A percentile compares a stretch with the other conserved stretches of the same genome.
phyloP scores from a whole-genome alignment of 2,329 filamentous ascomycete species.

The Parafenestella ontariensis region DNA sequence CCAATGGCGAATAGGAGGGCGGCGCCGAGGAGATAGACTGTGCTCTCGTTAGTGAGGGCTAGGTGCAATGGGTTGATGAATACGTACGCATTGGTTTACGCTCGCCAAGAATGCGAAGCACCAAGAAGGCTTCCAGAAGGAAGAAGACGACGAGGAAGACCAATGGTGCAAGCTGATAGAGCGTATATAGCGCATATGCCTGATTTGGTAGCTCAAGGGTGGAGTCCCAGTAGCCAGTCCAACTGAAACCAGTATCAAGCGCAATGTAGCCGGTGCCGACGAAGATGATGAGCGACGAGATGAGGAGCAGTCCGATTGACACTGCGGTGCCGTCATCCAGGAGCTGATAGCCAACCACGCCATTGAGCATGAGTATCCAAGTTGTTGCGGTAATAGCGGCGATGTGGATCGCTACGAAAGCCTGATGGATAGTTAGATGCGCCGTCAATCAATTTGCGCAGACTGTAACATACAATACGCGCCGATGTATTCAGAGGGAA shows the following conservation, averaged over 20 bases:
- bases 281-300: constrained; percentile 75
- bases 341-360: constrained; percentile 89
- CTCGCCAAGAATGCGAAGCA: constrained; percentile 86
- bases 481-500: constrained; percentile 77
- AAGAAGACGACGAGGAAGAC: constrained; percentile 90
- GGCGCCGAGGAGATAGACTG: constrained; percentile 76
- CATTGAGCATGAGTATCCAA: constrained; percentile 93
- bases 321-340: constrained; percentile 90
- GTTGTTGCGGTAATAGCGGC: constrained; percentile 85
- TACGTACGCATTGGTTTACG: constrained; percentile 82
- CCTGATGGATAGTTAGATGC: constrained; percentile 57
- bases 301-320: constrained; percentile 76
- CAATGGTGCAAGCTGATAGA: constrained; percentile 89
- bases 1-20: constrained; percentile 86
- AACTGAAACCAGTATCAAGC: constrained; percentile 87
- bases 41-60: constrained; percentile 18
- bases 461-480: constrained; percentile 68
- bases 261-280: constrained; percentile 95
- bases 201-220: constrained; percentile 61
- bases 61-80: not conserved
- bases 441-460: not conserved
- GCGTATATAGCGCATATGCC: constrained; percentile 86
- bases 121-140: constrained; percentile 80
- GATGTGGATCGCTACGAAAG: constrained; percentile 88
- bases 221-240: constrained; percentile 77